These are phyloP conservation scores for Plasmodium falciparum DNA, from an alignment of 169 alveolate genomes.

Conservation along the genomic window DNA sequence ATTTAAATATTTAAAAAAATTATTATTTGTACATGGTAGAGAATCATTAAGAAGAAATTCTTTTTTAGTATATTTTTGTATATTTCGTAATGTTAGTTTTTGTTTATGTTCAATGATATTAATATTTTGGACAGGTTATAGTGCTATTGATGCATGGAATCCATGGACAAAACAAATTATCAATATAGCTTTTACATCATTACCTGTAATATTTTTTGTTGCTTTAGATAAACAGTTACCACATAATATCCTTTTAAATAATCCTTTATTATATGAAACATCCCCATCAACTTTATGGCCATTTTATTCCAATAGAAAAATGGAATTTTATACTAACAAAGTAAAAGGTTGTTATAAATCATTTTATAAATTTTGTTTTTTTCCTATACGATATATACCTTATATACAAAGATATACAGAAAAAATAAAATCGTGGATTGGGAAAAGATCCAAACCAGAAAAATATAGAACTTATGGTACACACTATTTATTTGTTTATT, in stretches of 20 bases:
- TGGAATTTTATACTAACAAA: conserved; percentile 42
- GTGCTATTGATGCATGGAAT: conserved; percentile 86
- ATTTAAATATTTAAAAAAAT: conserved; percentile 89
- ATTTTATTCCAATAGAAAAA: conserved; percentile 23
- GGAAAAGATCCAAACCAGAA: conserved; percentile 76
- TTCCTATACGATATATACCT: conserved; percentile 61
- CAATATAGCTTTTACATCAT: conserved; percentile 85
- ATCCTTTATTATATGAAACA: conserved; percentile 84
- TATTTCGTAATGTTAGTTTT: conserved; percentile 82
- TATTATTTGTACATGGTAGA: conserved; percentile 91
- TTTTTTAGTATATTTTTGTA: conserved; percentile 85
- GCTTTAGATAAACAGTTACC: conserved; percentile 88
- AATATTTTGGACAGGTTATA: conserved; percentile 82
- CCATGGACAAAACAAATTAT: conserved; percentile 86
- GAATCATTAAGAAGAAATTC: conserved; percentile 88
- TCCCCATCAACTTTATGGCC: conserved; percentile 84
- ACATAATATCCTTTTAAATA: conserved; percentile 80
- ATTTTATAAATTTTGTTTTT: conserved; percentile 5
- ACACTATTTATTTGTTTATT: conserved; percentile 77
- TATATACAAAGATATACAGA: conserved; percentile 31
- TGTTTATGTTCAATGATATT: conserved; percentile 80
- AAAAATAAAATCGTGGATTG: conserved; percentile 75
- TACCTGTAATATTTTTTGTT: conserved; percentile 85
- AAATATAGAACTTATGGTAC: conserved; percentile 79
- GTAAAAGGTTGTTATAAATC: conserved; percentile 43